These are phyloP conservation scores for Colletotrichum australisinense DNA, from an alignment of 2,329 filamentous ascomycete genomes.

Conservation along the genomic window DNA sequence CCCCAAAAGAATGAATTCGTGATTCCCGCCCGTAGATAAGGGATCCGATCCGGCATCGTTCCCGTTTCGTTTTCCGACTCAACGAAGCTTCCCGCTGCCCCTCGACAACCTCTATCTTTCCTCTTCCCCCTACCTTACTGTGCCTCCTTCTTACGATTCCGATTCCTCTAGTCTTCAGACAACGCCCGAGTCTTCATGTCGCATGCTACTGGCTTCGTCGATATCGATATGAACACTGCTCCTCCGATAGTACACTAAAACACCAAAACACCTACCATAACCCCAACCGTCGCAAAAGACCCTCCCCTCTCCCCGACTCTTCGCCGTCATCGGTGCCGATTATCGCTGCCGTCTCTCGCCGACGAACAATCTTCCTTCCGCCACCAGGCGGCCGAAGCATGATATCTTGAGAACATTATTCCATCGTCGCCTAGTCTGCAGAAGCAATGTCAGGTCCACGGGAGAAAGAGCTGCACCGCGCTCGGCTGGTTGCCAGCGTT, in stretches of 20 bases:
- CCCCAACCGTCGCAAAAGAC: not conserved
- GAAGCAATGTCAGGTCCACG: conserved; percentile 39
- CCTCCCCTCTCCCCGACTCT: not conserved
- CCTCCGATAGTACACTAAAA: conserved; percentile 27
- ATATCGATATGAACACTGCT: conserved; percentile 23
- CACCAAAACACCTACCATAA: not conserved
- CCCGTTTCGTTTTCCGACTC: not conserved
- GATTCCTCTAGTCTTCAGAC: not conserved
- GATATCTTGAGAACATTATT: conserved; percentile 11
- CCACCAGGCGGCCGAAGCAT: conserved; percentile 6
- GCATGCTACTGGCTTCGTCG: conserved; percentile 1
- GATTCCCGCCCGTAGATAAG: conserved; percentile 27
- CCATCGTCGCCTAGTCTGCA: not conserved
- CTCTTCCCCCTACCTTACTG: not conserved
- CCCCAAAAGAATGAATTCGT: conserved; percentile 6
- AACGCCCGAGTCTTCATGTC: not conserved
- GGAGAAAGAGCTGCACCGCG: conserved; percentile 65
- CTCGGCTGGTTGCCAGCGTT: conserved; percentile 83
- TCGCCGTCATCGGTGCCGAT: conserved; percentile 13
- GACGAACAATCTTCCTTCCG: not conserved
- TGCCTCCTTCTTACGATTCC: not conserved
- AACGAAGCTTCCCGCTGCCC: conserved; percentile 7
- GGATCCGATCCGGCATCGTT: conserved; percentile 24
- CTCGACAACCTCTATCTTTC: not conserved
- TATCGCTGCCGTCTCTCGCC: not conserved